Base-by-base conservation (phyloP, 2,329 filamentous ascomycete species). In the Bipolaris gigantea region DNA sequence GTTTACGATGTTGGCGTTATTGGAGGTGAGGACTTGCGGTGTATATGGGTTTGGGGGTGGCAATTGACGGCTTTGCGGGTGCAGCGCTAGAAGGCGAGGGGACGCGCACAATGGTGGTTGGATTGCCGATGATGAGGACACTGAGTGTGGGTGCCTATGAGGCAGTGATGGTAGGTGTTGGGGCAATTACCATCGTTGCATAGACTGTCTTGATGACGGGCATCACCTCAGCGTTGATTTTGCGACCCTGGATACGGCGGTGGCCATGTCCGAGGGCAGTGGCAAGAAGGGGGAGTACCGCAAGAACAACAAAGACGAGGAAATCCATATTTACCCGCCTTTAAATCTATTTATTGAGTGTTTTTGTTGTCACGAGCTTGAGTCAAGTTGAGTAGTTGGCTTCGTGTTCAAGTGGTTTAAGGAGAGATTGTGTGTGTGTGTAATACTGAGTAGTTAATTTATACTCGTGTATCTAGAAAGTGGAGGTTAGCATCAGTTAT, bases 1-100 rank as follows among this genome's bases (percentile, higher is more conserved):
- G 43, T 66, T 67, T 18, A 55, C 46, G 19, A 67, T 50, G 4
- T 50, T 52, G 9, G 57, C 61, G 9, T 48, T 30, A 33, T 57
- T 46, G 1, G 61, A 16, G 4, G 51, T 11, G 1, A 48, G 35
- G 3, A 38, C 25, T 2, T 66, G 40, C 2, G 49, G 0, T 2
- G 55, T 59, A 66, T 2, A 40, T 23, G 16, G 35, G 27, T 27
- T 27, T 10, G 25, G 25, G 25, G 25, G 9, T 9, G 25, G 25
- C 10, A 3, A 3, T 10, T 10, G 46, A 23, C 0, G 61, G 50
- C 11, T 48, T 13, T 0, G 30, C n/a, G 1, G 36, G 13, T 10
- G 21, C 15, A 9, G 36, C 10, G 5, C n/a, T 23, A 2, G 47
- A 18, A 25, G 48, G 34, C 2, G 49, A 23, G 3, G 39, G 15